Conservation (phyloP, 2,329 filamentous ascomycete species). For the Sclerotinia subarctica region DNA sequence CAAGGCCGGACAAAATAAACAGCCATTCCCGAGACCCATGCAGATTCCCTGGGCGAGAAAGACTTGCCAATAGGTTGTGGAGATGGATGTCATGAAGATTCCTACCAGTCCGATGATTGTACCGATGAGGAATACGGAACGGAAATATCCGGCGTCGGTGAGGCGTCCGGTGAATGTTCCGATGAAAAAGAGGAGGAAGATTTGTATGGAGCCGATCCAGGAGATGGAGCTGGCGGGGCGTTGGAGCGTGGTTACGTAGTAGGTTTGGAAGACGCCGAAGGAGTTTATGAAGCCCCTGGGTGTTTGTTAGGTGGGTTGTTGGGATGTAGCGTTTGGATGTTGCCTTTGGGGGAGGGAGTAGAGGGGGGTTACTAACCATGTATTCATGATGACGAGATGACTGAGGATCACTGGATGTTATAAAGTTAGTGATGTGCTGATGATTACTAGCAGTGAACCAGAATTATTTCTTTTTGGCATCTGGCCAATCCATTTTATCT, state of each 20-base stretch:
- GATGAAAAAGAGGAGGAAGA: conserved; percentile 44
- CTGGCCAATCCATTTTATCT: background rate
- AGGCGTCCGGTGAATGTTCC: conserved; percentile 42
- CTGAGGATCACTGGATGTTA: conserved; percentile 24
- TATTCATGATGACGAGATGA: conserved; percentile 37
- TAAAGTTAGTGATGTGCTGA: background rate
- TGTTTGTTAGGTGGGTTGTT: background rate
- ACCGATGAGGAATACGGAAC: conserved; percentile 30
- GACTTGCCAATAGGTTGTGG: conserved; percentile 44
- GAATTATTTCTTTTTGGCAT: background rate
- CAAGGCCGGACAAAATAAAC: conserved; percentile 43
- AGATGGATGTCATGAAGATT: conserved; percentile 42
- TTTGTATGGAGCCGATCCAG: conserved; percentile 47
- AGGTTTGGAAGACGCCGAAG: conserved; percentile 46
- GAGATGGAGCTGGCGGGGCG: conserved; percentile 42
- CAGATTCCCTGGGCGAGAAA: conserved; percentile 46
- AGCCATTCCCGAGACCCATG: conserved; percentile 43
- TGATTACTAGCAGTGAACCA: background rate
- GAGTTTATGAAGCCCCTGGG: conserved; percentile 41
- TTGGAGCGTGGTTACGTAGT: conserved; percentile 41
- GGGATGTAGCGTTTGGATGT: background rate
- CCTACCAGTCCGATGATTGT: conserved; percentile 40
- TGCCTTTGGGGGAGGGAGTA: background rate
- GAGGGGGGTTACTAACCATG: conserved; percentile 26
- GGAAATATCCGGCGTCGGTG: conserved; percentile 44